A percentile compares a stretch with the other conserved stretches of the same genome.
These are phyloP conservation scores for Pichia nanzhaoensis DNA, from an alignment of 805 yeast species.

Conservation along the genomic window DNA sequence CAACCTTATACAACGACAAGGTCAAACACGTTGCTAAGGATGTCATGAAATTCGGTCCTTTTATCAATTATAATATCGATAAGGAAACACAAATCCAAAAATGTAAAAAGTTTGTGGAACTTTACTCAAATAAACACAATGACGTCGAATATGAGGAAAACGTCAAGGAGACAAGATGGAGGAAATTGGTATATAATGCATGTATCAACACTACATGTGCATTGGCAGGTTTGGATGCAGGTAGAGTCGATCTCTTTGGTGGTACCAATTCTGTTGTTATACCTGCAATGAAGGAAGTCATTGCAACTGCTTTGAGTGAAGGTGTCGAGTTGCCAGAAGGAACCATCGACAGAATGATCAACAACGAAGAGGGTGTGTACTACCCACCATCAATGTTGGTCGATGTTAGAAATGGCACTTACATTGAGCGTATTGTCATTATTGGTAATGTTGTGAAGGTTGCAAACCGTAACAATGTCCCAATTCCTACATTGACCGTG, in stretches of 20 bases:
- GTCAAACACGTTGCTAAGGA: slow-evolving; percentile 31
- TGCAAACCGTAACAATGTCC: slow-evolving; percentile 24
- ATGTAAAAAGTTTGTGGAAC: slow-evolving; percentile 27
- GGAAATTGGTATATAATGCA: slow-evolving; percentile 40
- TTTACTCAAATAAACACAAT: slow-evolving; percentile 29
- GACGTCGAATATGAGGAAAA: slow-evolving; percentile 26
- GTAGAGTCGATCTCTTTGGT: slow-evolving; percentile 26
- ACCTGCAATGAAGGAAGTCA: slow-evolving; percentile 40
- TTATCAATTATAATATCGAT: slow-evolving; percentile 28
- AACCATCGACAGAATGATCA: slow-evolving; percentile 35
- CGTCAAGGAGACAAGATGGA: slow-evolving; percentile 36
- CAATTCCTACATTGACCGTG: slow-evolving; percentile 26
- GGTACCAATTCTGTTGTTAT: slow-evolving; percentile 21
- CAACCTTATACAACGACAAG: slow-evolving; percentile 25
- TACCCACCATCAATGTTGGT: slow-evolving; percentile 45
- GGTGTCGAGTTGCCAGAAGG: slow-evolving; percentile 34
- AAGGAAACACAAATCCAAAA: slow-evolving; percentile 21
- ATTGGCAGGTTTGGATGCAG: slow-evolving; percentile 33
- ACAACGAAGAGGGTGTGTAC: slow-evolving; percentile 34
- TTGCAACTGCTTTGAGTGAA: slow-evolving; percentile 38
- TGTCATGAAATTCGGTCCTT: slow-evolving; percentile 28
- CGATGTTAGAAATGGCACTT: slow-evolving; percentile 35
- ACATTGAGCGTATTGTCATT: slow-evolving; percentile 36
- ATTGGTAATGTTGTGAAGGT: slow-evolving; percentile 33
- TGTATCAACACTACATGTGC: slow-evolving; percentile 40